phyloP scores from a whole-genome alignment of 805 yeast genomes.

The Cyberlindnera mrakii region DNA sequence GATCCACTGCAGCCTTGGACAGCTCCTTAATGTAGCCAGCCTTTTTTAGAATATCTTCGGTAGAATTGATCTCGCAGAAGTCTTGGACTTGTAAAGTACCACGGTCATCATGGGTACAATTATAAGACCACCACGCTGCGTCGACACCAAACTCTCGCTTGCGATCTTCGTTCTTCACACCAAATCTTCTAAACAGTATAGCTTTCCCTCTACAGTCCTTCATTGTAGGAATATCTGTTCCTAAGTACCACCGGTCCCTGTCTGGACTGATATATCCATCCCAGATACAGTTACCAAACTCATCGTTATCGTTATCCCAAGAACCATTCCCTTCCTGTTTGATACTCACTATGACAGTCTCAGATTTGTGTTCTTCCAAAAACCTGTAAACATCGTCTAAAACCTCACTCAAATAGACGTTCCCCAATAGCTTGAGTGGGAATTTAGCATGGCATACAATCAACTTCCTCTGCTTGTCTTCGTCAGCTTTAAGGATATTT shows the following conservation, averaged over 20 bases:
- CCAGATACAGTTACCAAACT: constrained; percentile 59
- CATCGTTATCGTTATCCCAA: constrained; percentile 60
- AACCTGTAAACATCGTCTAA: constrained; percentile 56
- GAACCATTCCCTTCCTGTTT: constrained; percentile 69
- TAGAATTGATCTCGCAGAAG: constrained; percentile 55
- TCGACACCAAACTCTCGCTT: constrained; percentile 53
- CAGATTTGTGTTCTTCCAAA: constrained; percentile 45
- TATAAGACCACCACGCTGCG: constrained; percentile 62
- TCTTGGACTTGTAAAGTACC: constrained; percentile 65
- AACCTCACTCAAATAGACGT: constrained; percentile 44
- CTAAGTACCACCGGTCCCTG: constrained; percentile 55
- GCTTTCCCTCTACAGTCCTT: constrained; percentile 64
- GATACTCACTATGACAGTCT: constrained; percentile 59
- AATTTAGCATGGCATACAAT: constrained; percentile 72
- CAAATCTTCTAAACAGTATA: constrained; percentile 64
- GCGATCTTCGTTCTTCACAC: constrained; percentile 43
- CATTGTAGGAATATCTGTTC: constrained; percentile 48
- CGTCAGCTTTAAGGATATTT: constrained; percentile 45
- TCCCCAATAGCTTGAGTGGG: constrained; percentile 59
- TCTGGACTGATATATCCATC: constrained; percentile 44
- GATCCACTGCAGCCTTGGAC: constrained; percentile 45
- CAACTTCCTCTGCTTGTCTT: constrained; percentile 41
- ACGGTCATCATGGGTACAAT: constrained; percentile 59
- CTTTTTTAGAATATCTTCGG: constrained; percentile 50
- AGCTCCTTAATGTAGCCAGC: constrained; percentile 50